Conservation (phyloP, 495 filamentous ascomycete genomes). For the Lindgomyces ingoldianus region DNA sequence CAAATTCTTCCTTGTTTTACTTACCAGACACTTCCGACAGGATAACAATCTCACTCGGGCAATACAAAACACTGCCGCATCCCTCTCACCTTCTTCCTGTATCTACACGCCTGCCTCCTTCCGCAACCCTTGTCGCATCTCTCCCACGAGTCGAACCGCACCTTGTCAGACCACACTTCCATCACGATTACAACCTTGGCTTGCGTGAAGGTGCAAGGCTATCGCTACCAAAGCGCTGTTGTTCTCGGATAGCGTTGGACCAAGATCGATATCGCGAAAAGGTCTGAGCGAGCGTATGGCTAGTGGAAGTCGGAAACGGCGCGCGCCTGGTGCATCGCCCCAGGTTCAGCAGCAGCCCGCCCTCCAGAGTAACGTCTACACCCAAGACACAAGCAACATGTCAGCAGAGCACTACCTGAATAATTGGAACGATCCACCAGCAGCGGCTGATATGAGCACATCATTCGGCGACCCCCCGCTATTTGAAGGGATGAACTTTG, state of each 20-base stretch:
- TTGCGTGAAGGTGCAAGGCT: not conserved
- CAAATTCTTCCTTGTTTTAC: slow-evolving; percentile 19
- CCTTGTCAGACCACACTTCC: not conserved
- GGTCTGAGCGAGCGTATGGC: slow-evolving; percentile 4
- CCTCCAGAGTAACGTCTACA: slow-evolving; percentile 7
- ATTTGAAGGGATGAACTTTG: slow-evolving; percentile 19
- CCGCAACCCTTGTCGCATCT: not conserved
- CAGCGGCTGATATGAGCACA: slow-evolving; percentile 2
- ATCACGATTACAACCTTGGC: not conserved
- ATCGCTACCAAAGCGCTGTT: not conserved
- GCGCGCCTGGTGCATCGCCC: slow-evolving; percentile 36
- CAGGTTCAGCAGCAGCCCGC: slow-evolving; percentile 17
- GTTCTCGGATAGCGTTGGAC: not conserved
- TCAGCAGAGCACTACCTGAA: slow-evolving; percentile 16
- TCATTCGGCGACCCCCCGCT: slow-evolving; percentile 24
- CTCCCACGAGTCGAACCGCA: not conserved
- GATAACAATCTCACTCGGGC: slow-evolving; percentile 13
- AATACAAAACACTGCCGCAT: slow-evolving; percentile 20
- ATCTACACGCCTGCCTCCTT: slow-evolving; percentile 2
- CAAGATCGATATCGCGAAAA: not conserved
- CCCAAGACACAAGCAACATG: slow-evolving; percentile 13
- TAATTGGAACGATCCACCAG: slow-evolving; percentile 26
- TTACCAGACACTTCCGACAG: slow-evolving; percentile 30
- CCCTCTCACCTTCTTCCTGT: slow-evolving; percentile 5
- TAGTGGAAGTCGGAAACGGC: slow-evolving; percentile 33